Base-by-base conservation (phyloP, 2,329 filamentous ascomycete species). In the Septoria linicola region DNA sequence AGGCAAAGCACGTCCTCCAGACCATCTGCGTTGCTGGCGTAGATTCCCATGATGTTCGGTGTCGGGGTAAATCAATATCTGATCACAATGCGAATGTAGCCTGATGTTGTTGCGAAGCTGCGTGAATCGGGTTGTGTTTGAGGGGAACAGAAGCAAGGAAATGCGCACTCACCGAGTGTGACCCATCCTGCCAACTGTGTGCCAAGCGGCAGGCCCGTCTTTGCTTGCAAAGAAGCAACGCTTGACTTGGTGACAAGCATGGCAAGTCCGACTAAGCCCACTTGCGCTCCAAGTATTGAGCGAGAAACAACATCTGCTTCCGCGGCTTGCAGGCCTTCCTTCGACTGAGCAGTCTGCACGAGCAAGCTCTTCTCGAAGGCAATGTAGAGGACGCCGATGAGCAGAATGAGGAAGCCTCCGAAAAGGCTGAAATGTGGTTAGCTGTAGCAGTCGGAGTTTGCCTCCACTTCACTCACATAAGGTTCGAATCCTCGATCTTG, bases 201-300 rank as follows among this genome's bases (percentile, higher is more conserved):
- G 8, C 93, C 93, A 8, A 85, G 76, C 8, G 92, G 92, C 36
- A 99, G 76, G 6, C 93, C 93, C 58, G 83, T 75, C 67, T 88
- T 95, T 21, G 89, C 85, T 69, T 96, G 89, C 8, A 99, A 71
- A 17, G 90, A 95, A 49, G 85, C 72, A n/a, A 86, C 83, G 66
- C 89, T 96, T 1, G 89, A 95, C 39, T 85, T 81, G 6, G 93
- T 99, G 16, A 97, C 88, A 47, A 92, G 67, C 76, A 95, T 89
- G 7, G 92, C 81, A 45, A 97, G 77, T 6, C 88, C 68, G 35
- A 95, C 80, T 45, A 97, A 78, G 0, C 92, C 92, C 51, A 90
- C 72, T 73, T 90, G 86, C n/a, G 80, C 66, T 17, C 88, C 86
- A 21, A 87, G 73, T 16, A 90, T 73, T 1, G 74, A 68, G 41